Conservation (phyloP, 176 grass and related monocot species). For the Cenchrus americanus region DNA sequence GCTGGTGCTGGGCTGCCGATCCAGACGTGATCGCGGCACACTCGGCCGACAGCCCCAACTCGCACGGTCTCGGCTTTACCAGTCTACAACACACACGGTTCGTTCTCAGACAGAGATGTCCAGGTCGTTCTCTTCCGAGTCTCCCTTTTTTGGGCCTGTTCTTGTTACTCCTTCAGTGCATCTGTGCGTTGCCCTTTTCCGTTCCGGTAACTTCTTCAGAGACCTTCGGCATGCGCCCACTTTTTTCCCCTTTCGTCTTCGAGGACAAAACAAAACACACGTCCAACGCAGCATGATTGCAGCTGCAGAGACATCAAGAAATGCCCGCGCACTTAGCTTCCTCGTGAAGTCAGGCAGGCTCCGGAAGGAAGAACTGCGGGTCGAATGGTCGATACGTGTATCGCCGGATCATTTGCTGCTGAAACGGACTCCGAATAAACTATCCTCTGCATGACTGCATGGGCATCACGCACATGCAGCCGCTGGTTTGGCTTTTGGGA, state of each 20-base stretch:
- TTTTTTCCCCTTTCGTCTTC: background rate
- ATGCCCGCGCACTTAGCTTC: conserved; percentile 16
- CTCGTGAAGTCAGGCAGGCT: conserved; percentile 4
- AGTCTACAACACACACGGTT: conserved; percentile 21
- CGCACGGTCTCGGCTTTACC: conserved; percentile 6
- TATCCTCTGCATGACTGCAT: background rate
- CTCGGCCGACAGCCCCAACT: conserved; percentile 31
- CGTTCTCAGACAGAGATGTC: too few species aligned
- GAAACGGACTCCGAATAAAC: background rate
- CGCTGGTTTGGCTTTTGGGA: conserved; percentile 55
- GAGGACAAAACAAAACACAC: background rate
- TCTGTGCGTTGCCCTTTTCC: too few species aligned
- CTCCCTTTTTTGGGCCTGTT: background rate
- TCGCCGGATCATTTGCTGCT: background rate
- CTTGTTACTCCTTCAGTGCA: background rate
- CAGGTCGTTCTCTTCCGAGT: background rate
- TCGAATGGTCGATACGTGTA: too few species aligned
- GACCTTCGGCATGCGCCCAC: background rate
- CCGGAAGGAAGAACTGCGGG: background rate
- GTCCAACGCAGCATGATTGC: background rate
- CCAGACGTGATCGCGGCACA: conserved; percentile 25
- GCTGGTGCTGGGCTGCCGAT: background rate
- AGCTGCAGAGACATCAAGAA: background rate
- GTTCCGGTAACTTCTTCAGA: background rate
- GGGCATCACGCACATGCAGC: conserved; percentile 28